Percentiles rank a stretch among this genome's conserved stretches.
These are phyloP conservation scores for Silene coronaria DNA, from an alignment of 179 eudicot species.

Conservation along the genomic window DNA sequence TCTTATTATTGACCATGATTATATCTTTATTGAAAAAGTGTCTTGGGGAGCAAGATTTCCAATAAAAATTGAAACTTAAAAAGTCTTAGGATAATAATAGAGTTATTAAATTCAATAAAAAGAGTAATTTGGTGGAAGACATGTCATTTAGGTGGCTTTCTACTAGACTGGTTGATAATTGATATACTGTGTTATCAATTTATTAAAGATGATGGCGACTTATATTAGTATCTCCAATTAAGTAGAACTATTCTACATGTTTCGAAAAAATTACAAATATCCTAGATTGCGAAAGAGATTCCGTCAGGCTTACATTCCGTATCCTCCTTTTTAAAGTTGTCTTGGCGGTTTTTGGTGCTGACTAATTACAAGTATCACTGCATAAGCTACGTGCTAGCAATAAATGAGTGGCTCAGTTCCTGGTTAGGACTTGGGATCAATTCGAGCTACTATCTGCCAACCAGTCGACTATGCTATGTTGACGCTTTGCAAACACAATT, in stretches of 20 bases:
- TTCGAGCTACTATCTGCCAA: too few relatives aligned
- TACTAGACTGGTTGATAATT: neutral
- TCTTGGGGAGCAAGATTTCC: neutral
- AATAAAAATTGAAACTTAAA: neutral
- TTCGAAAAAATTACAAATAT: neutral
- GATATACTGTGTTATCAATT: neutral
- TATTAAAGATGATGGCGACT: slow-evolving; percentile 4
- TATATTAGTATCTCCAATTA: neutral
- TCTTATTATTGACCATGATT: slow-evolving; percentile 7
- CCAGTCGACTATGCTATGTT: too few relatives aligned
- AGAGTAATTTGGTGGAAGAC: slow-evolving; percentile 12
- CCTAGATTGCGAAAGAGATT: neutral
- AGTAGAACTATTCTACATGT: slow-evolving; percentile 5
- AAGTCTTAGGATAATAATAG: neutral
- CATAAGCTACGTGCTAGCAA: too few relatives aligned
- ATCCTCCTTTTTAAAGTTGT: too few relatives aligned
- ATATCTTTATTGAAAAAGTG: neutral
- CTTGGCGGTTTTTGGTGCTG: too few relatives aligned
- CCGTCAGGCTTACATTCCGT: too few relatives aligned
- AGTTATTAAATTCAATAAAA: neutral
- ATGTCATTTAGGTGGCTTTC: slow-evolving; percentile 15
- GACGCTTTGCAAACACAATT: too few relatives aligned
- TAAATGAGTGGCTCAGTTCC: too few relatives aligned
- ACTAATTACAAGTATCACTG: too few relatives aligned
- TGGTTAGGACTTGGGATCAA: too few relatives aligned